Base-by-base conservation (phyloP, 2,329 filamentous ascomycete species). In the Stylonectria norvegica region DNA sequence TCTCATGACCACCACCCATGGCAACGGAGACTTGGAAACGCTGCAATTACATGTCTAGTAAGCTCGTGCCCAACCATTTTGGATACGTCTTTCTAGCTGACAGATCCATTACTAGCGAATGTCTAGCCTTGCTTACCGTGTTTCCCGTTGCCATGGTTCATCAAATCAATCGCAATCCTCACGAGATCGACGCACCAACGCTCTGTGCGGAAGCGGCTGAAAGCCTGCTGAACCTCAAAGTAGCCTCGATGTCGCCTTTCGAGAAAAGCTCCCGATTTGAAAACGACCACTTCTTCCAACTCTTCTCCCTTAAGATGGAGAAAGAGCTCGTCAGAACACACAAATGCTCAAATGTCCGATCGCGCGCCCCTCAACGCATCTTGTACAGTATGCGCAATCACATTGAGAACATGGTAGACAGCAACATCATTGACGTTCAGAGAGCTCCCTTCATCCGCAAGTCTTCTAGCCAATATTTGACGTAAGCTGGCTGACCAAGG, bases 81-180 rank as follows among this genome's bases (percentile, higher is more conserved):
- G n/a, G 11, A 8, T 15, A 30, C 4, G 19, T 5, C 18, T 19
- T 3, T 11, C 23, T 10, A 4, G 30, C 30, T 32, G 9, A 8
- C 45, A 55, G 12, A 55, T 38, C 3, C 11, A 3, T 7, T 18
- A n/a, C 3, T 6, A 61, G 58, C 28, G 52, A 60, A 43, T 60
- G 54, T 19, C 42, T 61, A 18, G 43, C 50, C 9, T 47, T 61
- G 4, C n/a, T 53, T 1, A 43, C 44, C 2, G 58, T 55, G 6
- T 60, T 41, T 35, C 57, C 57, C 2, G 57, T 61, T 1, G 52
- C 52, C 6, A 22, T 60, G 4, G 18, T 52, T 1, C 51, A 60
- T 6, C 50, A 56, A 20, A 40, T 59, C 5, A 34, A 41, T 14
- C 46, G 47, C 14, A 60, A 57, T 18, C 49, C 43, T 1, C 54